phyloP scores from a whole-genome alignment of 805 yeast species.

The Kluyveromyces nonfermentans region DNA sequence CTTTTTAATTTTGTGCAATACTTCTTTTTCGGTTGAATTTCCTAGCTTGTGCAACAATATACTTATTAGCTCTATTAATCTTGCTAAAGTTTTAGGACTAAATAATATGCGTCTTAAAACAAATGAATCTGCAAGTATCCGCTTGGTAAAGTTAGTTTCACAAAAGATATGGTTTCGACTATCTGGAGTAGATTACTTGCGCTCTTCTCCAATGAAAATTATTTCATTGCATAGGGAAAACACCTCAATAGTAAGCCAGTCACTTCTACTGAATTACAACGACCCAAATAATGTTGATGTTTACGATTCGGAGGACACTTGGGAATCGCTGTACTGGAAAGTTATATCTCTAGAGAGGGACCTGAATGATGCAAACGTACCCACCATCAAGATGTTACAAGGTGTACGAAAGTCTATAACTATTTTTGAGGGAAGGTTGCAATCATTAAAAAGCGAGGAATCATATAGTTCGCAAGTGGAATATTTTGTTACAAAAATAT shows the following conservation, averaged over 20 bases:
- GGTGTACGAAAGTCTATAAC: conserved; percentile 18
- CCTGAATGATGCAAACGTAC: conserved; percentile 17
- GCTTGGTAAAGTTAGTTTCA: conserved; percentile 16
- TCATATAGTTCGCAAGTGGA: conserved; percentile 16
- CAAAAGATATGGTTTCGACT: conserved; percentile 25
- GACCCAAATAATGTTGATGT: conserved; percentile 19
- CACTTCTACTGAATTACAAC: conserved; percentile 13
- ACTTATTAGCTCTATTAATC: conserved; percentile 17
- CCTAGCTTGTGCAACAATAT: conserved; percentile 12
- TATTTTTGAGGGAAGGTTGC: conserved; percentile 12
- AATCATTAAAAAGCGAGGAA: conserved; percentile 6
- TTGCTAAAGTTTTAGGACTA: conserved; percentile 18
- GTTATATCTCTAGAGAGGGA: conserved; percentile 26
- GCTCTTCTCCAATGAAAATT: conserved; percentile 17
- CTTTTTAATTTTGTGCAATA: conserved; percentile 19
- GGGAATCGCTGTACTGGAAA: conserved; percentile 26
- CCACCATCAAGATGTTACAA: conserved; percentile 24
- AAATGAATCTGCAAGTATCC: conserved; percentile 16
- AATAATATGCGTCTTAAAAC: conserved; percentile 16
- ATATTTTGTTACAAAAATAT: conserved; percentile 15
- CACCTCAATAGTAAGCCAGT: conserved; percentile 21
- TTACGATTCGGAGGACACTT: conserved; percentile 21
- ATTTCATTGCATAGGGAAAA: conserved; percentile 18
- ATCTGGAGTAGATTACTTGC: conserved; percentile 21
- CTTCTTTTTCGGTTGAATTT: conserved; percentile 13